phyloP scores from a whole-genome alignment of 1,139 yeast genomes.

The Pneumocystis wakefieldiae region DNA sequence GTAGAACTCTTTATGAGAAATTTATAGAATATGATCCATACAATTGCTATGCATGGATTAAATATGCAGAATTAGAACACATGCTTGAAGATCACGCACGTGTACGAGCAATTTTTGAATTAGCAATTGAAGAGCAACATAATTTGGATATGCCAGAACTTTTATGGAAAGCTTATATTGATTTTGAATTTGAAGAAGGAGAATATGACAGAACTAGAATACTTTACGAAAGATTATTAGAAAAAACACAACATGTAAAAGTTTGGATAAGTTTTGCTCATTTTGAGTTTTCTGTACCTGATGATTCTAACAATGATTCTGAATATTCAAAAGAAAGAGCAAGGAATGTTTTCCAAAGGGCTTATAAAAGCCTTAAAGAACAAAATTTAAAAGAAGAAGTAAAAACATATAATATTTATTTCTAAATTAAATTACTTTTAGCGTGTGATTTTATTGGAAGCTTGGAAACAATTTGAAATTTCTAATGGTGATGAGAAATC shows the following conservation, averaged over 20 bases:
- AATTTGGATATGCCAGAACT: conserved; percentile 22
- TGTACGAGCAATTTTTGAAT: conserved; percentile 43
- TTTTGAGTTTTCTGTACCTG: conserved; percentile 43
- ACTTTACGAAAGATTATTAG: conserved; percentile 34
- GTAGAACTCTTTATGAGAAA: conserved; percentile 55
- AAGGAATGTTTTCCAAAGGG: conserved; percentile 32
- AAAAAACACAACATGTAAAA: conserved; percentile 26
- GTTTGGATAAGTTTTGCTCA: conserved; percentile 40
- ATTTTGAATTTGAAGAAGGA: conserved; percentile 44
- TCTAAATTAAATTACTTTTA: conserved; percentile 29
- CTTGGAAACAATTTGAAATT: conserved; percentile 52
- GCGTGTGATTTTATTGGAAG: conserved; percentile 43
- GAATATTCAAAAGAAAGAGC: conserved; percentile 33
- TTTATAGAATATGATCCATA: conserved; percentile 43
- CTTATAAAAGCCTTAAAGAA: conserved; percentile 24
- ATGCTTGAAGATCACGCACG: conserved; percentile 57
- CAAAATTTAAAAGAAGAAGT: conserved; percentile 36
- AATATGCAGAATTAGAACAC: conserved; percentile 55
- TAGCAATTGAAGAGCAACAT: conserved; percentile 27
- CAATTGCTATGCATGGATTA: conserved; percentile 34
- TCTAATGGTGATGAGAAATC: conserved; percentile 41
- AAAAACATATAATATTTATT: conserved; percentile 40
- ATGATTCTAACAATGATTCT: conserved; percentile 25
- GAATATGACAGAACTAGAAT: conserved; percentile 44
- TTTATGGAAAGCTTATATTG: conserved; percentile 40